Conservation (phyloP, 2,329 filamentous ascomycete genomes). For the Alternaria consortialis region DNA sequence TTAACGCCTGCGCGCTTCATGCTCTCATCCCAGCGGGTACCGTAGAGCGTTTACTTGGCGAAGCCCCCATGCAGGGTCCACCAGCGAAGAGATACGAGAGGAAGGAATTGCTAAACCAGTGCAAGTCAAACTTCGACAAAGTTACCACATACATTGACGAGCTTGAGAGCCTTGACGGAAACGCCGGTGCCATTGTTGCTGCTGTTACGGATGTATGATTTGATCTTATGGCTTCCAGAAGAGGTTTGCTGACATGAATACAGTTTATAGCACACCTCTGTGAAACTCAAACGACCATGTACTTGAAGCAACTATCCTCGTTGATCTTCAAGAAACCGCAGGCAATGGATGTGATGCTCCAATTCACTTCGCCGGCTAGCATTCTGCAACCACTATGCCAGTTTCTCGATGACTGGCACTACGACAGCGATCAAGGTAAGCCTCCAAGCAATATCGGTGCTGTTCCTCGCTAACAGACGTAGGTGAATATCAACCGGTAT, state of each 20-base stretch:
- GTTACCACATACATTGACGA: constrained; percentile 81
- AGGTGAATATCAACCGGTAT: constrained; percentile 83
- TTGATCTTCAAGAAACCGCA: constrained; percentile 76
- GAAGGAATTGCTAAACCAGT: constrained; percentile 80
- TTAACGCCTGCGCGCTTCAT: constrained; percentile 90
- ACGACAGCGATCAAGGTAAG: constrained; percentile 78
- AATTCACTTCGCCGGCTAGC: constrained; percentile 75
- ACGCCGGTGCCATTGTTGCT: constrained; percentile 83
- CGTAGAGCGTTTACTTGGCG: constrained; percentile 81
- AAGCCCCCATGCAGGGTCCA: constrained; percentile 82
- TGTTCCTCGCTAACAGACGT: constrained; percentile 21
- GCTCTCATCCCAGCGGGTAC: constrained; percentile 80
- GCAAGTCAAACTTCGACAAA: constrained; percentile 76
- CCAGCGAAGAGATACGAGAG: constrained; percentile 78
- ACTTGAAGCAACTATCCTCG: constrained; percentile 77
- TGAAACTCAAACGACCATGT: constrained; percentile 77
- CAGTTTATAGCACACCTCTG: constrained; percentile 75
- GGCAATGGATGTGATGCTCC: constrained; percentile 76
- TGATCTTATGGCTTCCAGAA: not conserved
- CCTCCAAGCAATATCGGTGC: not conserved
- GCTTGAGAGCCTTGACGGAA: constrained; percentile 89
- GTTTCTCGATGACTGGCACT: constrained; percentile 79
- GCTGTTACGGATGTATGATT: constrained; percentile 61
- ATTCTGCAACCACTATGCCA: constrained; percentile 78
- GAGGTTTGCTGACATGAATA: constrained; percentile 10